Evolutionary conservation across 495 filamentous ascomycete species (phyloP).

Genomic region (Trypethelium eluteriae): DNA sequence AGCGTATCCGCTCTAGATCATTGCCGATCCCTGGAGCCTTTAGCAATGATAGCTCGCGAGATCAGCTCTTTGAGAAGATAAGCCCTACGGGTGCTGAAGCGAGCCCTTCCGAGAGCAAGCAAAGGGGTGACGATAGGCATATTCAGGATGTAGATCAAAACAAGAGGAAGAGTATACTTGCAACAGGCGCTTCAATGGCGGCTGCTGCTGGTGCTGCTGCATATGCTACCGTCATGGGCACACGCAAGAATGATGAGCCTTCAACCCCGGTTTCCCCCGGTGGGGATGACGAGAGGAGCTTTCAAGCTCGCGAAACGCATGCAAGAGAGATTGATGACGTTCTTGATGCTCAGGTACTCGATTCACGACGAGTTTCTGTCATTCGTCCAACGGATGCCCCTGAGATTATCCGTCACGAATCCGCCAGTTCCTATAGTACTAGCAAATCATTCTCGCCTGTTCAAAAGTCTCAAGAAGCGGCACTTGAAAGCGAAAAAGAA

Average conservation of each 20-base stretch:
- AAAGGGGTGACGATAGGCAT: neutral
- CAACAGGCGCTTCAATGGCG: slow-evolving; percentile 14
- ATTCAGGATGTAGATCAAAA: neutral
- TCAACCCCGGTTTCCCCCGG: slow-evolving; percentile 1
- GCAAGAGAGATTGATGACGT: slow-evolving; percentile 4
- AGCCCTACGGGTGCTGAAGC: neutral
- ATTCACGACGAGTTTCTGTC: slow-evolving; percentile 10
- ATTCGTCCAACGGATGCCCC: slow-evolving; percentile 10
- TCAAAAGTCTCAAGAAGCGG: neutral
- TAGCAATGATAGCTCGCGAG: neutral
- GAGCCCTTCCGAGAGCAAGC: neutral
- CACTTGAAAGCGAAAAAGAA: neutral
- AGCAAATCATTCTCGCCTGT: neutral
- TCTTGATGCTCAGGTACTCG: slow-evolving; percentile 7
- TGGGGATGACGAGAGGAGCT: slow-evolving; percentile 1
- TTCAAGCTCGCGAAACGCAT: neutral
- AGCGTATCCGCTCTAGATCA: neutral
- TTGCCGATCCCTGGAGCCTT: slow-evolving; percentile 1
- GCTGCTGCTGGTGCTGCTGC: slow-evolving; percentile 18
- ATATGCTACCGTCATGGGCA: slow-evolving; percentile 9
- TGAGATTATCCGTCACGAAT: neutral
- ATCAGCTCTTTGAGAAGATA: neutral
- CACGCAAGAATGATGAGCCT: slow-evolving; percentile 12
- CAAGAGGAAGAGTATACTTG: slow-evolving; percentile 1
- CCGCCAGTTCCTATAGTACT: neutral